Percentiles rank a stretch among this genome's conserved stretches.
Conservation (phyloP, 768 basidiomycete species). For the Psilocybe subaeruginosa region DNA sequence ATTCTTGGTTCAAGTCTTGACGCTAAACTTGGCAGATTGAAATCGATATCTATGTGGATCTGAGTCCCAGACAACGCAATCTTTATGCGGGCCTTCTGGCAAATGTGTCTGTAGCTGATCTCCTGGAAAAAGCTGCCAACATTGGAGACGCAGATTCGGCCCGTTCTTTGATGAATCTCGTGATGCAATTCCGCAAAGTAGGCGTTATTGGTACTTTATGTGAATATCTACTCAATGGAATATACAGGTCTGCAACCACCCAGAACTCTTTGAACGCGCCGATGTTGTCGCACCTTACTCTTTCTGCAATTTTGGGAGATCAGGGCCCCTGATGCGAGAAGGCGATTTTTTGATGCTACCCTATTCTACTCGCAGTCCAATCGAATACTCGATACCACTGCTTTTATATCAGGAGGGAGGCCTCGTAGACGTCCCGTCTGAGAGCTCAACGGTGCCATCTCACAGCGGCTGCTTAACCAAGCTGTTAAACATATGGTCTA, state of each 20-base stretch:
- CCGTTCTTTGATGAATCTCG: conserved; percentile 96
- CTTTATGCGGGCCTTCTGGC: conserved; percentile 90
- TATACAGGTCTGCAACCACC: conserved; percentile 91
- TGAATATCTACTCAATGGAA: conserved; percentile 2
- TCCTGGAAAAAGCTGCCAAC: conserved; percentile 90
- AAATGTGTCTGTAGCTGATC: conserved; percentile 93
- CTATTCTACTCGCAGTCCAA: conserved; percentile 88
- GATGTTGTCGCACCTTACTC: conserved; percentile 95
- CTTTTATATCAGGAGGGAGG: conserved; percentile 82
- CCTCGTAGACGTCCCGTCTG: conserved; percentile 63
- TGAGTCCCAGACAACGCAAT: conserved; percentile 89
- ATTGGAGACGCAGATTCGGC: conserved; percentile 91
- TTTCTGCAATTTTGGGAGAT: conserved; percentile 80
- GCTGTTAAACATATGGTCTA: conserved; percentile 89
- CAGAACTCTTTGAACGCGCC: conserved; percentile 95
- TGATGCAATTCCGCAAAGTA: conserved; percentile 99
- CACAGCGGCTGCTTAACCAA: conserved; percentile 61
- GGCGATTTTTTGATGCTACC: conserved; percentile 82
- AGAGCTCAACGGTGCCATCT: conserved; percentile 47
- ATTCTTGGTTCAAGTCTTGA: background rate
- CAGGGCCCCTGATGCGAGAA: conserved; percentile 84
- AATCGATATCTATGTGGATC: conserved; percentile 91
- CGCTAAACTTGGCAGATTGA: conserved; percentile 75
- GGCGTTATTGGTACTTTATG: background rate
- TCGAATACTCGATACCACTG: conserved; percentile 75